phyloP scores from a whole-genome alignment of 2,329 filamentous ascomycete species.

The Balansia obtecta region DNA sequence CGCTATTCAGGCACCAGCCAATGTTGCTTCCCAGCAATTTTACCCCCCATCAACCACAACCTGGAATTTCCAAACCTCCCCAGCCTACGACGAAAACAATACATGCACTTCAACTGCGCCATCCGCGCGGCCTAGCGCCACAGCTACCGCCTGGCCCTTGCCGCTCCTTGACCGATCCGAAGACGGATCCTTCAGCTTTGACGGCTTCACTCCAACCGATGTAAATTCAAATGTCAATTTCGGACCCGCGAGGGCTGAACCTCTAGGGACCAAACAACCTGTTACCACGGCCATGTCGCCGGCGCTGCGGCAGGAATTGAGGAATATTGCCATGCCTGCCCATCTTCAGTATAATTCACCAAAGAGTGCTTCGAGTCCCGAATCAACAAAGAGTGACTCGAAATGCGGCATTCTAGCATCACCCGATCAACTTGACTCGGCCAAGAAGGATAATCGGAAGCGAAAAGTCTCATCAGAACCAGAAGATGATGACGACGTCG shows the following conservation, averaged over 20 bases:
- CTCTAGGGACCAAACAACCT: constrained; percentile 1
- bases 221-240: constrained; percentile 24
- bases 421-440: constrained; percentile 38
- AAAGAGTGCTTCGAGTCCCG: constrained; percentile 44
- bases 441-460: constrained; percentile 44
- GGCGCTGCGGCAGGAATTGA: constrained; percentile 41
- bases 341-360: constrained; percentile 49
- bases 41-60: constrained; percentile 16
- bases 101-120: constrained; percentile 21
- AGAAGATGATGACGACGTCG: constrained; percentile 41
- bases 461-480: constrained; percentile 53
- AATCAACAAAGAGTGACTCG: constrained; percentile 37
- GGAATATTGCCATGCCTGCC: constrained; percentile 51
- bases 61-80: constrained; percentile 37
- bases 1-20: constrained; percentile 17
- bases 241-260: constrained; percentile 5
- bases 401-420: constrained; percentile 41
- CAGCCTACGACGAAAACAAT: constrained; percentile 35
- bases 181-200: constrained; percentile 19
- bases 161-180: constrained; percentile 23
- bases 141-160: constrained; percentile 22
- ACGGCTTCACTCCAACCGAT: constrained; percentile 19
- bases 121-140: constrained; percentile 19
- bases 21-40: constrained; percentile 23
- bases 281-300: constrained; percentile 30